Base-by-base conservation (phyloP, 2,329 filamentous ascomycete species). In the Coniochaeta sp. region DNA sequence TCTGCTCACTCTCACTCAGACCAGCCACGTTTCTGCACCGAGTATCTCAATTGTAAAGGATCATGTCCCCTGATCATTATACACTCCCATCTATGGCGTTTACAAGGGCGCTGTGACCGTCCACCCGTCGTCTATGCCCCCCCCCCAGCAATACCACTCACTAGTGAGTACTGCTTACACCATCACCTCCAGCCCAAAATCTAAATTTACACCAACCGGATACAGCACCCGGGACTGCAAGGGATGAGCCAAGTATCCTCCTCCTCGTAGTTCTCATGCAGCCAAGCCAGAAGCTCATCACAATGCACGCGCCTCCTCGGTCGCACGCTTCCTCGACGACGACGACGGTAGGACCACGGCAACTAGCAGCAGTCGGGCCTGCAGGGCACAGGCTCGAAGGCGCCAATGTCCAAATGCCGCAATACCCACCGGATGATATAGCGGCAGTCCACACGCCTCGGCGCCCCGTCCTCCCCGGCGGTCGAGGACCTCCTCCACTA, bases 401-500 rank as follows among this genome's bases (percentile, higher is more conserved):
- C 12, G 9, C 22, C 19, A 19, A n/a, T 40, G 16, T 40, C 38
- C 3, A n/a, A 6, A 17, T 40, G 17, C 2, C 38, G 38, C 16
- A 5, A 1, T 19, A 11, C 9, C 16, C 16, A 40, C 38, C 16
- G 17, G 16, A 17, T 6, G 16, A 40, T 40, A 6, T 40, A n/a
- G 2, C 38, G 38, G n/a, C 38, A 40, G 16, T n/a, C 9, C 16
- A 40, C 38, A 26, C 6, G 43, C 43, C 24, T 24, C 43, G 19
- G 19, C 34, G 34, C 6, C 11, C 3, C 34, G 7, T 12, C 5
- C 3, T 36, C 11, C 34, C 34, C 12, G 8, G 34, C 34, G 34
- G 3, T 7, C 7, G 28, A 36, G 7, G 33, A 57, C 54, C 17
- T 12, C 52, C 14, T 14, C 28, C 73, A 69, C 38, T 73, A 69